These are phyloP conservation scores for Naganishia friedmannii DNA, from an alignment of 768 basidiomycete genomes.

Conservation along the genomic window DNA sequence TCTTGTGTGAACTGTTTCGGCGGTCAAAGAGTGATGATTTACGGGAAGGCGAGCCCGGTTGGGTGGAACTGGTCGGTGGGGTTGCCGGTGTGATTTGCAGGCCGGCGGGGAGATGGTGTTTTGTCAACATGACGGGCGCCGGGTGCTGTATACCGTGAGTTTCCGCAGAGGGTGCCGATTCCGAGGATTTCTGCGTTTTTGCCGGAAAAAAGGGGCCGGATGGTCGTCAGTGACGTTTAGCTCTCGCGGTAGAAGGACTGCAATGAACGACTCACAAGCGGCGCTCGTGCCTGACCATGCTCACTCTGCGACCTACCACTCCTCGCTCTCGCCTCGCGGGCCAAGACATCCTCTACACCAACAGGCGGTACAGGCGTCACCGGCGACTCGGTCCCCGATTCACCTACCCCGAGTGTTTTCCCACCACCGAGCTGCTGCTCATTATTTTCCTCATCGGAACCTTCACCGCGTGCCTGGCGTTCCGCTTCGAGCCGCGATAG, in stretches of 20 bases:
- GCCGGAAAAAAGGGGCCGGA: too few species aligned
- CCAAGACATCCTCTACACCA: background rate
- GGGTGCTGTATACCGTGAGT: slow-evolving; percentile 11
- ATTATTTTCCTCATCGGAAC: background rate
- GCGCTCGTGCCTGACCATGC: slow-evolving; percentile 10
- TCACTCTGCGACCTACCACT: slow-evolving; percentile 12
- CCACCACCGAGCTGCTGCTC: background rate
- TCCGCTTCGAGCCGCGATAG: slow-evolving; percentile 13
- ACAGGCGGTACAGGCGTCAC: slow-evolving; percentile 11
- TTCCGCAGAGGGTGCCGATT: background rate
- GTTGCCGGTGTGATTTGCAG: slow-evolving; percentile 48
- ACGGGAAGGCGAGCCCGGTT: slow-evolving; percentile 27
- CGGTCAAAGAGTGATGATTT: slow-evolving; percentile 25
- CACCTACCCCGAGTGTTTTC: background rate
- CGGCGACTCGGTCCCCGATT: slow-evolving; percentile 1
- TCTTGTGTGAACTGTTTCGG: slow-evolving; percentile 29
- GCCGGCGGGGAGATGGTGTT: slow-evolving; percentile 41
- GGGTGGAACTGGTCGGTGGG: slow-evolving; percentile 25
- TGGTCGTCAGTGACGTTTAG: too few species aligned
- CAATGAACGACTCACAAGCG: background rate
- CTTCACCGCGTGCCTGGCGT: slow-evolving; percentile 12
- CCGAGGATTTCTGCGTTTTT: background rate
- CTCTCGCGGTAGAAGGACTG: background rate
- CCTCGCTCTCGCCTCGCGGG: background rate
- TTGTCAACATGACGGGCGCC: background rate